Percentiles rank a stretch among this genome's conserved stretches.
phyloP scores from a whole-genome alignment of 805 yeast species.

The Candida krabiensis region DNA sequence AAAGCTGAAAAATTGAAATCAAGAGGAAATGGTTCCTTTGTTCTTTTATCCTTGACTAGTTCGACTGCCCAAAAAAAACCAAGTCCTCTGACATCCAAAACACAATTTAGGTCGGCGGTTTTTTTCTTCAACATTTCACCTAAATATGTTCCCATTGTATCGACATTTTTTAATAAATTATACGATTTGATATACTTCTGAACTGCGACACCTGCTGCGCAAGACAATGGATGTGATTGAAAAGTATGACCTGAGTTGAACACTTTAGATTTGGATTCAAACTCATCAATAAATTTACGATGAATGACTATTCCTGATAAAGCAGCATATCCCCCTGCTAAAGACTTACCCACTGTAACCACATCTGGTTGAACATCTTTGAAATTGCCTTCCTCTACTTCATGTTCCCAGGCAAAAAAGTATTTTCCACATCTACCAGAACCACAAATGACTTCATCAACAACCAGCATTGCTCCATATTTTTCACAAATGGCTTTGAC shows the following conservation, averaged over 20 bases:
- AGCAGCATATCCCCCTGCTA: constrained; percentile 52
- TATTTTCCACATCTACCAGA: constrained; percentile 51
- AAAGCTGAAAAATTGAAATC: constrained; percentile 30
- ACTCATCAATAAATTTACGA: constrained; percentile 40
- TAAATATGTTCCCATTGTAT: constrained; percentile 38
- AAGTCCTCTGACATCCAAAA: constrained; percentile 48
- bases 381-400: constrained; percentile 31
- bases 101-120: constrained; percentile 26
- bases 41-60: constrained; percentile 40
- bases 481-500: too few relatives aligned
- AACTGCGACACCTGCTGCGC: constrained; percentile 47
- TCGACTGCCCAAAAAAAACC: constrained; percentile 54
- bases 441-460: too few relatives aligned
- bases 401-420: constrained; percentile 45
- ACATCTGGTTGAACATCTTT: constrained; percentile 50
- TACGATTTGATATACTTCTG: constrained; percentile 41
- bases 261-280: constrained; percentile 40
- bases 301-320: constrained; percentile 48
- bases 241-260: constrained; percentile 52
- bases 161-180: constrained; percentile 37
- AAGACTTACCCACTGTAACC: constrained; percentile 49
- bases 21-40: constrained; percentile 42
- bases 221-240: constrained; percentile 48
- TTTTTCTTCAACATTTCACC: constrained; percentile 32
- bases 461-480: too few relatives aligned